These are phyloP conservation scores for Huntiella bhutanensis DNA, from an alignment of 2,329 filamentous ascomycete species.

Conservation along the genomic window DNA sequence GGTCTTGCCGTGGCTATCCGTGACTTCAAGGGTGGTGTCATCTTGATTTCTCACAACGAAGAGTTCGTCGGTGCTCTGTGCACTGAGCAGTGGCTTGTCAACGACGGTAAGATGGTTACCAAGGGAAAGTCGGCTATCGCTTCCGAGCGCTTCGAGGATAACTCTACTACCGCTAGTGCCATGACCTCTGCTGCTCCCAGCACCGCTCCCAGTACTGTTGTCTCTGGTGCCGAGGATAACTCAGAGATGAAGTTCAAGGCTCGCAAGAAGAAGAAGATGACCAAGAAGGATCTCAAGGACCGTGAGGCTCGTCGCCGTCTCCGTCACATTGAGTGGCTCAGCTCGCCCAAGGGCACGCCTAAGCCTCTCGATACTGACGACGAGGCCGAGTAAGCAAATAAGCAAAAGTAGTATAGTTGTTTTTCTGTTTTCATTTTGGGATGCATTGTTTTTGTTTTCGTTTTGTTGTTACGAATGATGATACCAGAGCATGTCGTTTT, in stretches of 20 bases:
- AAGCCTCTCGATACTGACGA: slow-evolving; percentile 62
- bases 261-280: slow-evolving; percentile 97
- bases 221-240: slow-evolving; percentile 69
- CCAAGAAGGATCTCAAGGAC: slow-evolving; percentile 90
- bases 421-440: neutral
- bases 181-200: slow-evolving; percentile 35
- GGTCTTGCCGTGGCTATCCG: slow-evolving; percentile 94
- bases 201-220: slow-evolving; percentile 44
- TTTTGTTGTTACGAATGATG: slow-evolving; percentile 10
- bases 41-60: slow-evolving; percentile 99
- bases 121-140: slow-evolving; percentile 58
- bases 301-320: slow-evolving; percentile 69
- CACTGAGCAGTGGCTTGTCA: slow-evolving; percentile 90
- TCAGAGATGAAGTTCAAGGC: slow-evolving; percentile 69
- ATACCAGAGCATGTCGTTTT: neutral
- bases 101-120: slow-evolving; percentile 69
- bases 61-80: slow-evolving; percentile 94
- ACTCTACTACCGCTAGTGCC: slow-evolving; percentile 39
- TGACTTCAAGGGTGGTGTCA: slow-evolving; percentile 94
- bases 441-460: neutral
- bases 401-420: neutral
- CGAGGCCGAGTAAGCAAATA: slow-evolving; percentile 32
- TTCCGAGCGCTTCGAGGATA: slow-evolving; percentile 76
- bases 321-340: slow-evolving; percentile 71
- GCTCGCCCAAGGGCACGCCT: slow-evolving; percentile 68